Evolutionary conservation across 768 basidiomycete species (phyloP), one percentile per base, ranked within the genome.

Genomic region (Leccinum subtestaceum): DNA sequence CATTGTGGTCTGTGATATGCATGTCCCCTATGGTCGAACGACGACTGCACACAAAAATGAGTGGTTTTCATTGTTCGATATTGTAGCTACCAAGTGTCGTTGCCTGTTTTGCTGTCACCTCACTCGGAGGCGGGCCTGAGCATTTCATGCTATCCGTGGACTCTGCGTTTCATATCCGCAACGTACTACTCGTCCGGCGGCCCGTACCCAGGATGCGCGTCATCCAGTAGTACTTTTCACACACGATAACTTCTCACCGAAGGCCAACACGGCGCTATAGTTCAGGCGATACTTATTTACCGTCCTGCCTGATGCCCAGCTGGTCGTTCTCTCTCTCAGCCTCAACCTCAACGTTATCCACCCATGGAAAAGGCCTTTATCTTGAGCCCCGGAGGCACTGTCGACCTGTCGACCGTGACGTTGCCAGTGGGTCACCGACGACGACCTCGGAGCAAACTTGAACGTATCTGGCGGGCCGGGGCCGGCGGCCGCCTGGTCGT

Each of bases 281-380:
- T 32, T 32, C 12, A 11, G 32, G 32, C 12, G 12, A 12, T 32
- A 32, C 32, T 32, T 32, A 36, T 36, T 36, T 36, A 36, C 34
- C 34, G 34, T 36, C 34, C 0, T 5, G 13, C 34, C 34, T 36
- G 5, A 15, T 36, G 34, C 12, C 13, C 34, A 13, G 13, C 9
- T 15, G 40, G n/a, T n/a, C n/a, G n/a, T 43, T 10, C 17, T 9
- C n/a, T 43, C n/a, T 43, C 40, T 43, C 34, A 40, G 17, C 17
- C 38, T 36, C 13, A 15, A 40, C 19, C 7, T 6, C 45, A 21
- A 21, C 19, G 5, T 9, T 46, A 31, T 31, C 36, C 25, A 19
- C 32, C 38, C 57, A 67, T 69, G 65, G 54, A 58, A 27, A 67
- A 67, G 49, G 10, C 51, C 6, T 23, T 52, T 9, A 48, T 40